Percentiles rank a stretch among this genome's conserved stretches.
Evolutionary conservation across 345 rosid species (phyloP).

Genomic region (Mallotus nudiflorus): DNA sequence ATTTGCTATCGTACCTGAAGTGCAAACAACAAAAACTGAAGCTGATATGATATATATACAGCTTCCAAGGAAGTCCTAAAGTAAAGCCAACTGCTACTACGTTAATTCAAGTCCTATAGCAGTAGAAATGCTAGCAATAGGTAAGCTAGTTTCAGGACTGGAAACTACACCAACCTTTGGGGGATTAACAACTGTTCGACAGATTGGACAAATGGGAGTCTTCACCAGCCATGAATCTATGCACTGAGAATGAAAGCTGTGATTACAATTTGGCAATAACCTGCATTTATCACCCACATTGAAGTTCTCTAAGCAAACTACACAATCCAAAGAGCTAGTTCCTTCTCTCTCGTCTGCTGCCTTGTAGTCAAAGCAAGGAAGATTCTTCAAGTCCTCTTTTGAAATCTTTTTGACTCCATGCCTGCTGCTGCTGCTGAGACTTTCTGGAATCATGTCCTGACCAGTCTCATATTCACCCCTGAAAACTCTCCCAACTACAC

Average conservation of each 20-base stretch:
- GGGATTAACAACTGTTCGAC: slow-evolving; percentile 32
- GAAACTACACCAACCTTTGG: neutral
- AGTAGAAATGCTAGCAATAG: neutral
- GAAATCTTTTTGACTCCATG: slow-evolving; percentile 21
- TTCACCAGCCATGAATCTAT: slow-evolving; percentile 49
- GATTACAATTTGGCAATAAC: slow-evolving; percentile 44
- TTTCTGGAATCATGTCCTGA: slow-evolving; percentile 11
- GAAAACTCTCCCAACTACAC: slow-evolving; percentile 40
- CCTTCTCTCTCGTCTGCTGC: slow-evolving; percentile 27
- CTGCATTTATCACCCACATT: slow-evolving; percentile 42
- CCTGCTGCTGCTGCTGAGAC: neutral
- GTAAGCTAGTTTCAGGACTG: slow-evolving; percentile 7
- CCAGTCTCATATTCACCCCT: slow-evolving; percentile 19
- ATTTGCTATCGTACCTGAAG: no score
- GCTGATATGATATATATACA: no score
- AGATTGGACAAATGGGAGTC: slow-evolving; percentile 47
- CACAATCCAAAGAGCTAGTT: slow-evolving; percentile 36
- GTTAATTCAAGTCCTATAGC: slow-evolving; percentile 6
- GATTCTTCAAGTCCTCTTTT: slow-evolving; percentile 33
- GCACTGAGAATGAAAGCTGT: slow-evolving; percentile 44
- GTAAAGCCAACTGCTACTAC: neutral
- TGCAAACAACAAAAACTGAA: no score
- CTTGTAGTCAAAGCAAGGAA: slow-evolving; percentile 43
- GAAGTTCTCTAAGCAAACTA: slow-evolving; percentile 46
- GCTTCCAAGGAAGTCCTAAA: no score